Base-by-base conservation (phyloP, 2,329 filamentous ascomycete species). In the Boeremia lycopersici region DNA sequence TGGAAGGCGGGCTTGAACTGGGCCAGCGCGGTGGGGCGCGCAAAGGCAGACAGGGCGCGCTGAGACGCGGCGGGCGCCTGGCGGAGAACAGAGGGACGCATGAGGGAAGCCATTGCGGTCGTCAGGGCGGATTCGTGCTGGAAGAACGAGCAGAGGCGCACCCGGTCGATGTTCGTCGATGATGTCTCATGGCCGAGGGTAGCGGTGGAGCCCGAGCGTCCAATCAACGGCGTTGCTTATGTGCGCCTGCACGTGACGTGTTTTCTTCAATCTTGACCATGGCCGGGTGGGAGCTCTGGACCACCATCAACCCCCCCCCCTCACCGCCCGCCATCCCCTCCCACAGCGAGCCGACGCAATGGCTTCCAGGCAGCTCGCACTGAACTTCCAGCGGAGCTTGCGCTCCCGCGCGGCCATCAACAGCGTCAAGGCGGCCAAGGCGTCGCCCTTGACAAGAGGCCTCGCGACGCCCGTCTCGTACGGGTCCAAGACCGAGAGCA, bases 311-410 rank as follows among this genome's bases (percentile, higher is more conserved):
- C 59, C 59, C 60, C 58, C 54, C 19, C 19, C 54, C 57, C 57
- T 73, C 51, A 65, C 59, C 70, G 60, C 54, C 65, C 65, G 65
- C 62, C 61, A 59, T 63, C 59, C 56, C 56, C 62, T 55, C 61
- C 54, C 53, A 67, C 56, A 53, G 63, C 67, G 63, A 71, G 64
- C 67, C 62, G 58, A 65, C 64, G 73, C 78, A 78, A 97, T 98
- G 93, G 93, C 93, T 83, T 96, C 93, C 81, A 87, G 93, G 86
- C 90, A 92, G 88, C 87, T 98, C 83, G 93, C 93, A 84, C 86
- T 96, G 81, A 96, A 93, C 84, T 87, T 98, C 76, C 86, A 91
- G 80, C 88, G 91, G 82, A 89, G 90, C 81, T 84, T 96, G 81
- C 91, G 92, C 84, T 90, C 83, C 82, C 90, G 91, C 79, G 85